Percentiles rank a stretch among this genome's conserved stretches.
phyloP scores from a whole-genome alignment of 2,329 filamentous ascomycete genomes.

The Colletotrichum sublineola region DNA sequence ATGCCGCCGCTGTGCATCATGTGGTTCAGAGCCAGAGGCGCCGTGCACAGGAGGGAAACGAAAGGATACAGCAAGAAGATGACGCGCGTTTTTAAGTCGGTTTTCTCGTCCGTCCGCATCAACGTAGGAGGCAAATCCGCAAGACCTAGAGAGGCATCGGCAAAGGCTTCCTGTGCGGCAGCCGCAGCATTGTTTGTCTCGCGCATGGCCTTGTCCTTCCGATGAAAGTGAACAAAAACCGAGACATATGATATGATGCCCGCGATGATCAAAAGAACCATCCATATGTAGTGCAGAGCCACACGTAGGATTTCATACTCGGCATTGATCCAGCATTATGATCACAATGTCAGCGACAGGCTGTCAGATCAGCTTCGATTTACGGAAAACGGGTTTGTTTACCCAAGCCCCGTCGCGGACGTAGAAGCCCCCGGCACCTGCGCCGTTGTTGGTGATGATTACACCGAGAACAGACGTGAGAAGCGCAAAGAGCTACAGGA shows the following conservation, averaged over 20 bases:
- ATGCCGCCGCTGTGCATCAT: slow-evolving; percentile 67
- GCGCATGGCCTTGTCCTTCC: background rate
- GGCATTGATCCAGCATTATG: slow-evolving; percentile 72
- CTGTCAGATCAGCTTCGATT: background rate
- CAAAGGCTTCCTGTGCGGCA: background rate
- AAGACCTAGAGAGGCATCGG: slow-evolving; percentile 1
- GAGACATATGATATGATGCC: slow-evolving; percentile 54
- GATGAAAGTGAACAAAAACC: slow-evolving; percentile 52
- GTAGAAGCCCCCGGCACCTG: slow-evolving; percentile 52
- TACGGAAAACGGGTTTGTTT: slow-evolving; percentile 49
- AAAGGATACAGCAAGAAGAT: slow-evolving; percentile 71
- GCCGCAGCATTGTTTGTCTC: background rate
- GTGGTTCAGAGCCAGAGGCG: slow-evolving; percentile 71
- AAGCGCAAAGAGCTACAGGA: slow-evolving; percentile 62
- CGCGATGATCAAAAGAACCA: slow-evolving; percentile 59
- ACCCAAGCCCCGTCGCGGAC: slow-evolving; percentile 68
- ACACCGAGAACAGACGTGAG: slow-evolving; percentile 28
- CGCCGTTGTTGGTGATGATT: slow-evolving; percentile 30
- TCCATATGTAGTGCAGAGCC: slow-evolving; percentile 73
- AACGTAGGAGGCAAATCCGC: background rate
- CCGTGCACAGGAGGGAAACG: slow-evolving; percentile 72
- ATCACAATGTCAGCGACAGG: background rate
- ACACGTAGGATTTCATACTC: slow-evolving; percentile 66
- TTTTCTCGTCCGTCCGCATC: background rate
- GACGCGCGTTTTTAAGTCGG: slow-evolving; percentile 21